Evolutionary conservation across 257 asterid species (phyloP), one percentile per base, ranked within the genome.

Genomic region (Thymus quinquecostatus): DNA sequence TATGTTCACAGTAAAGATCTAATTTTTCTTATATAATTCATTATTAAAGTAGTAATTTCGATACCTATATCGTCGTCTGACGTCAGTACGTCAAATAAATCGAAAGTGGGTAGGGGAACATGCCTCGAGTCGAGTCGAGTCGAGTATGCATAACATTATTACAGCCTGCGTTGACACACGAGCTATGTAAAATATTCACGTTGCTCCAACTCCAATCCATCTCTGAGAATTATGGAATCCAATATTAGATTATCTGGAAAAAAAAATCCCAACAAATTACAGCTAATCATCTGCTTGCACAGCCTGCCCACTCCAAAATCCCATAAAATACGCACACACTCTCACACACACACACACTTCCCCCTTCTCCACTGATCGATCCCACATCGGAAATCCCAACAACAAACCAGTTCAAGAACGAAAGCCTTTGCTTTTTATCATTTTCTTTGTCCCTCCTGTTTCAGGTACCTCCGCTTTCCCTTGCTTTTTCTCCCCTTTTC

Each of bases 231-330:
- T 8, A 14, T 60, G 43, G 33, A 48, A n/a, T 58, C 7, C 55
- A 36, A 29, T 41, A 53, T 41, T 49, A 27, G 54, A 64, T 74
- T 43, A 74, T 36, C 21, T 32, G 21, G 21, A 21, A 21, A 21
- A 21, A 13, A 75, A 53, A 70, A 62, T 30, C 67, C 78, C 41
- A 60, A 63, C 74, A 68, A 14, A 75, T 57, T 78, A 67, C 86
- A 81, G 83, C 81, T 75, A 71, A 69, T 68, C 33, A 66, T 65
- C 68, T 47, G 73, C 77, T 73, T 66, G 77, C 71, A 65, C 68
- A 56, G 59, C 68, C 69, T 74, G 76, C 72, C 79, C 82, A 73
- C 77, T 74, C 32, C 73, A 65, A 74, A 43, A 66, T 53, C 77
- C 73, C 66, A 40, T 40, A 34, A 41, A 68, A 64, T 21, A 64